Evolutionary conservation across 2,329 filamentous ascomycete species (phyloP).

Genomic region (Aurifilum marmelostoma): DNA sequence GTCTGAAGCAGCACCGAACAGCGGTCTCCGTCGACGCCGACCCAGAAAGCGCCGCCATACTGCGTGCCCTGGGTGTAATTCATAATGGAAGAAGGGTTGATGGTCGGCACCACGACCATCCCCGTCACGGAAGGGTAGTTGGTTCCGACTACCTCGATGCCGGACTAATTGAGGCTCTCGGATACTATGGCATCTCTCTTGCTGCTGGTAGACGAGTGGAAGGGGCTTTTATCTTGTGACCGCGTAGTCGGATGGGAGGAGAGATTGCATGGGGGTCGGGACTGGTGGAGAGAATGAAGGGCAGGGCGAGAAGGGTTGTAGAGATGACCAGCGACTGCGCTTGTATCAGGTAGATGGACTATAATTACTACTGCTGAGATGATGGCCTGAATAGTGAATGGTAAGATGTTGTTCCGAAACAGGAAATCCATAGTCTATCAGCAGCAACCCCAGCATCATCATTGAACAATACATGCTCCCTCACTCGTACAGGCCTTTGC

Average conservation of each 20-base stretch:
- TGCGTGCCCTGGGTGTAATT: constrained; percentile 1
- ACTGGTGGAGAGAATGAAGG: not conserved
- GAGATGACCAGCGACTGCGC: not conserved
- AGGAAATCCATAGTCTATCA: not conserved
- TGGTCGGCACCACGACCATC: constrained; percentile 1
- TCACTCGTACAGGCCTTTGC: not conserved
- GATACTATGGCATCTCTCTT: not conserved
- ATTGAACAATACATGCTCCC: not conserved
- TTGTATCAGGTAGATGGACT: not conserved
- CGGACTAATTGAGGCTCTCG: constrained; percentile 5
- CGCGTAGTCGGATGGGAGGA: not conserved
- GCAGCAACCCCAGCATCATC: not conserved
- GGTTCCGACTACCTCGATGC: not conserved
- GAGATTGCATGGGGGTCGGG: not conserved
- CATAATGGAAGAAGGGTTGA: not conserved
- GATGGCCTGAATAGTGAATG: not conserved
- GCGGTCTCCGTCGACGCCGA: not conserved
- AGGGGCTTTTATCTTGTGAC: not conserved
- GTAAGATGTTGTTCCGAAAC: not conserved
- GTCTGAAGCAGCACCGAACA: not conserved
- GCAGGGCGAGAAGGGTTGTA: not conserved
- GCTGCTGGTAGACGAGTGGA: not conserved
- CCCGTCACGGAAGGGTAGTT: constrained; percentile 2
- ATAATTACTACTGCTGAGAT: not conserved
- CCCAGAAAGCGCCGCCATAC: constrained; percentile 9